These are phyloP conservation scores for Pyrenula massariospora DNA, from an alignment of 495 filamentous ascomycete genomes.

Conservation along the genomic window DNA sequence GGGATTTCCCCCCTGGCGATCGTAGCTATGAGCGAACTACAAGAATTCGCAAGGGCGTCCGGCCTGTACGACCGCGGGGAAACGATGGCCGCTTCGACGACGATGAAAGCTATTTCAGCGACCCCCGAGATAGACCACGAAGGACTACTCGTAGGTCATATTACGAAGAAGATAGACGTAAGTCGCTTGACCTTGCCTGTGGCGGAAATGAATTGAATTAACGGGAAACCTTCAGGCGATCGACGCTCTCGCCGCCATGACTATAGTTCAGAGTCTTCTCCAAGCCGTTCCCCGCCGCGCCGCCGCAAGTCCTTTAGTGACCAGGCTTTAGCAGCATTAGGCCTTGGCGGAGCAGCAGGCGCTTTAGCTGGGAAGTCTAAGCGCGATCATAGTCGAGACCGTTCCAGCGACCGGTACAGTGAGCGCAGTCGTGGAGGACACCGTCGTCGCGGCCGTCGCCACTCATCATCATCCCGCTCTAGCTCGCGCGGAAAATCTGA, in stretches of 20 bases:
- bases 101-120: constrained; percentile 28
- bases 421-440: constrained; percentile 18
- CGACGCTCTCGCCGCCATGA: constrained; percentile 23
- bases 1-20: constrained; percentile 50
- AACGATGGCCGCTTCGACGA: constrained; percentile 16
- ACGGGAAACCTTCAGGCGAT: too few relatives aligned
- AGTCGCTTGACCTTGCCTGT: constrained; percentile 4
- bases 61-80: constrained; percentile 13
- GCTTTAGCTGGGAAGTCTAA: constrained; percentile 3
- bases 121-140: constrained; percentile 22
- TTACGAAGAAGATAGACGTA: constrained; percentile 39
- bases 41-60: constrained; percentile 28
- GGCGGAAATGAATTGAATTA: too few relatives aligned
- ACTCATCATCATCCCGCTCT: constrained; percentile 41
- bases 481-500: constrained; percentile 33
- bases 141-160: constrained; percentile 29
- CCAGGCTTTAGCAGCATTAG: constrained; percentile 51
- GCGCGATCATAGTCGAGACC: constrained; percentile 11
- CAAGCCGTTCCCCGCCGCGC: constrained; percentile 32
- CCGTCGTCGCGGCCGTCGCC: constrained; percentile 37
- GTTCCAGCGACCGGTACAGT: constrained; percentile 14
- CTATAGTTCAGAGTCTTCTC: constrained; percentile 22
- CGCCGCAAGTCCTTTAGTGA: constrained; percentile 63
- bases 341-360: constrained; percentile 51
- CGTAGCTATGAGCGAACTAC: constrained; percentile 37